Percentiles rank a stretch among this genome's conserved stretches.
These are phyloP conservation scores for Conticribra weissflogii DNA, from an alignment of 108 stramenopile species.

Conservation along the genomic window DNA sequence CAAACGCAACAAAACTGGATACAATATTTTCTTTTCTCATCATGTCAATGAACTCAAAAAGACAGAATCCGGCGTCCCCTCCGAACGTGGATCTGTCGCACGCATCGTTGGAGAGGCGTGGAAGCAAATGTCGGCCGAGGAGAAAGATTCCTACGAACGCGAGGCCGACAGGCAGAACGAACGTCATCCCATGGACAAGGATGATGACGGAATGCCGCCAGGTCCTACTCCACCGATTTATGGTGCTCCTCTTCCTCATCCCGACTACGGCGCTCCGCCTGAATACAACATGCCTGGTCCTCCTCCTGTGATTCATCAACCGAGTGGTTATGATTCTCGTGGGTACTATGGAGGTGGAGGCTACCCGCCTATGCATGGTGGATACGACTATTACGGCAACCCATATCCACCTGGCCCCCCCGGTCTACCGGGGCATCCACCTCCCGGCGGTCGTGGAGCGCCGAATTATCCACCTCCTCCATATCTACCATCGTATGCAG, in stretches of 20 bases:
- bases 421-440: background rate
- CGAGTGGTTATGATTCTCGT: constrained; percentile 11
- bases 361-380: constrained; percentile 7
- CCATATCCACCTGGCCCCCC: constrained; percentile 1
- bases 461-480: constrained; percentile 10
- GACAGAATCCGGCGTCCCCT: constrained; percentile 64
- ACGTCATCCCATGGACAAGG: background rate
- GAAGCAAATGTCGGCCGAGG: constrained; percentile 75
- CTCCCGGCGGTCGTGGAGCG: background rate
- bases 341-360: constrained; percentile 7
- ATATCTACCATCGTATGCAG: constrained; percentile 1
- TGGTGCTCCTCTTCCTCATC: constrained; percentile 10
- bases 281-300: constrained; percentile 3
- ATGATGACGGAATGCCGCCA: constrained; percentile 1
- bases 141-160: constrained; percentile 77
- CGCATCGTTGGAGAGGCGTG: constrained; percentile 78
- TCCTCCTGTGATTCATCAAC: constrained; percentile 22
- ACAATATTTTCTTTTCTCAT: constrained; percentile 86
- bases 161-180: constrained; percentile 82
- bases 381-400: constrained; percentile 24
- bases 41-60: constrained; percentile 72
- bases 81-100: constrained; percentile 80
- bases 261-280: background rate
- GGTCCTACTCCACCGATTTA: constrained; percentile 17
- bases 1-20: constrained; percentile 80